phyloP scores from a whole-genome alignment of 1,284 basidiomycete species.

The Malassezia sp. region DNA sequence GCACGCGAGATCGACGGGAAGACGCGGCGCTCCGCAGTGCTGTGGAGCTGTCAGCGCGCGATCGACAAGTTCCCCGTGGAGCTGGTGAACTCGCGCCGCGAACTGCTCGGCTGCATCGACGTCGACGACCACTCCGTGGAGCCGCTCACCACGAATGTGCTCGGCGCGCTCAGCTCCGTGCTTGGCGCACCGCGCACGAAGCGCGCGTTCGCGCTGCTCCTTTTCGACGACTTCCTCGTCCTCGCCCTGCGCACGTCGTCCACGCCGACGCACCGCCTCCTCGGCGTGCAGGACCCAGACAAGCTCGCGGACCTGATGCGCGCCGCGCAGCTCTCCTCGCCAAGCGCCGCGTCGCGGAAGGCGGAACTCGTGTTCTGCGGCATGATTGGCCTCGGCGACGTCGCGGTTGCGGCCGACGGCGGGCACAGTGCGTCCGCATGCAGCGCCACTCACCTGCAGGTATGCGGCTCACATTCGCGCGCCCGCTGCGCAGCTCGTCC shows the following conservation, averaged over 20 bases:
- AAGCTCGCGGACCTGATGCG: slow-evolving; percentile 53
- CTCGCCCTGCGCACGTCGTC: slow-evolving; percentile 74
- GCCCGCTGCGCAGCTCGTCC: slow-evolving; percentile 48
- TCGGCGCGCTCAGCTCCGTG: slow-evolving; percentile 6
- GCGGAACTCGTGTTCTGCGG: slow-evolving; percentile 6
- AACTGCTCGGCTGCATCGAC: slow-evolving; percentile 85
- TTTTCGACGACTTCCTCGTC: slow-evolving; percentile 89
- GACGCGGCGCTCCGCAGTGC: slow-evolving; percentile 73
- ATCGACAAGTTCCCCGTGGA: slow-evolving; percentile 75
- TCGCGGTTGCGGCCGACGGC: slow-evolving; percentile 1
- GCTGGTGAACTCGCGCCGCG: slow-evolving; percentile 56
- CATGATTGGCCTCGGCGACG: slow-evolving; percentile 1
- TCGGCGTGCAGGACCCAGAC: slow-evolving; percentile 74
- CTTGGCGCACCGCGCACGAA: slow-evolving; percentile 5
- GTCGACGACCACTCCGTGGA: slow-evolving; percentile 58
- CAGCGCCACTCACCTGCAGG: no score
- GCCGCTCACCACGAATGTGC: background rate
- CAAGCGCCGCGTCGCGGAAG: background rate
- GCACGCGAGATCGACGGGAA: slow-evolving; percentile 82
- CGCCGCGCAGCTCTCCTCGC: slow-evolving; percentile 6
- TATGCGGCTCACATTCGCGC: background rate
- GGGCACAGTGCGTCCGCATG: background rate
- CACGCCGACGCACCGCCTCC: slow-evolving; percentile 60
- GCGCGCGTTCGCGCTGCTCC: slow-evolving; percentile 55
- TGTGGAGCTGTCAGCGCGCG: slow-evolving; percentile 72